phyloP scores from a whole-genome alignment of 1,139 yeast species.

The Suhomyces coccinellae region DNA sequence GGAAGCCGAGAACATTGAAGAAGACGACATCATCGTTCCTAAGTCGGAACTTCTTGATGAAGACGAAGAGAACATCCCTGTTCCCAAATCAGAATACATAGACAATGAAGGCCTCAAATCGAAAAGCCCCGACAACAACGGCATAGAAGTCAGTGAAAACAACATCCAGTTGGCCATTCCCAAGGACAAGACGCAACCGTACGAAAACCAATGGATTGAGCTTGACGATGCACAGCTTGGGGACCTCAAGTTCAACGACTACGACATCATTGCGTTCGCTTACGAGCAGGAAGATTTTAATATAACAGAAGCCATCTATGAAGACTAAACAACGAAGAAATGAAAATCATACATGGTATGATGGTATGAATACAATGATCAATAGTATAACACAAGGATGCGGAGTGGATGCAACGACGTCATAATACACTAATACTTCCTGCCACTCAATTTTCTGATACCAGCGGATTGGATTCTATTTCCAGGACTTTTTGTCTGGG shows the following conservation, averaged over 20 bases:
- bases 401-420: conserved; percentile 2
- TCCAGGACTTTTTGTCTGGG: conserved; percentile 20
- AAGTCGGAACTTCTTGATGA: conserved; percentile 27
- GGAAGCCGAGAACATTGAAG: conserved; percentile 18
- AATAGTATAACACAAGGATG: conserved; percentile 5
- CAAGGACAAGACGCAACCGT: conserved; percentile 39
- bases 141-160: conserved; percentile 13
- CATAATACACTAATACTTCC: conserved; percentile 12
- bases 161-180: conserved; percentile 45
- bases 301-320: conserved; percentile 45
- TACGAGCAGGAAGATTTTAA: conserved; percentile 38
- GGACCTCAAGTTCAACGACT: conserved; percentile 35
- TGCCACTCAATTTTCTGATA: conserved; percentile 38
- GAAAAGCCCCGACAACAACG: neutral
- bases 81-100: conserved; percentile 31
- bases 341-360: conserved; percentile 5
- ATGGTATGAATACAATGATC: conserved; percentile 7
- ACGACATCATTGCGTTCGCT: conserved; percentile 45
- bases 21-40: conserved; percentile 30
- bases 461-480: conserved; percentile 40
- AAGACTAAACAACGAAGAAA: conserved; percentile 24
- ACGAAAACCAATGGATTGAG: conserved; percentile 43
- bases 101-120: conserved; percentile 14
- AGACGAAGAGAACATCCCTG: conserved; percentile 26
- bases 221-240: conserved; percentile 29